Evolutionary conservation across 306 rosid species (phyloP).

Genomic region (Rosa chinensis): DNA sequence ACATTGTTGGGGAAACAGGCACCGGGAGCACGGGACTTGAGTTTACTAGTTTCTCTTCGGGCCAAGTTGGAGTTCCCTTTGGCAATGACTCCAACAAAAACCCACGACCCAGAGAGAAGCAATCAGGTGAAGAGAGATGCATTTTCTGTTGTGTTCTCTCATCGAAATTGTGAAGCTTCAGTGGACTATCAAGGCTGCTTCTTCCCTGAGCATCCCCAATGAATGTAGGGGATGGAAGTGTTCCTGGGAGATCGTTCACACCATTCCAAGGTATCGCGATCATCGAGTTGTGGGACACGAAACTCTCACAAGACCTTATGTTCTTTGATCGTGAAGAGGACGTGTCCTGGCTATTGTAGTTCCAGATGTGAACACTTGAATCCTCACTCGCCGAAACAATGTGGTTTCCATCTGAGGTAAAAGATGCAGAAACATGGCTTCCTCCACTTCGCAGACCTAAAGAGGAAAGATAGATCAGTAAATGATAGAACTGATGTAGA

Average conservation of each 20-base stretch:
- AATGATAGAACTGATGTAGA: neutral
- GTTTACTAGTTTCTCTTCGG: slow-evolving; percentile 58
- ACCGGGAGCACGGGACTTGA: slow-evolving; percentile 38
- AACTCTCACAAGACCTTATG: slow-evolving; percentile 63
- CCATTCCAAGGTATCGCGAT: slow-evolving; percentile 90
- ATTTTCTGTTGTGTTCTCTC: slow-evolving; percentile 37
- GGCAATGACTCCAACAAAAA: slow-evolving; percentile 64
- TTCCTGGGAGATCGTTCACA: slow-evolving; percentile 41
- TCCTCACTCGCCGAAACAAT: slow-evolving; percentile 67
- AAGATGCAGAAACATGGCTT: slow-evolving; percentile 68
- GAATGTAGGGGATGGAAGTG: slow-evolving; percentile 48
- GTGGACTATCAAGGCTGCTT: slow-evolving; percentile 19
- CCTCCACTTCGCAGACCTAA: slow-evolving; percentile 63
- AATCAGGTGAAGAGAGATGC: slow-evolving; percentile 59
- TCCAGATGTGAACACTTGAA: slow-evolving; percentile 73
- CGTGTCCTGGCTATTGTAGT: slow-evolving; percentile 52
- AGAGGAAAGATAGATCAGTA: neutral
- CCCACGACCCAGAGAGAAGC: slow-evolving; percentile 58
- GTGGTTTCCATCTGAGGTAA: slow-evolving; percentile 82
- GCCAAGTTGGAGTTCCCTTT: slow-evolving; percentile 79
- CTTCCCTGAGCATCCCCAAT: slow-evolving; percentile 22
- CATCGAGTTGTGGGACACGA: slow-evolving; percentile 53
- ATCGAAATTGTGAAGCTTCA: slow-evolving; percentile 11
- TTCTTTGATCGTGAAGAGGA: slow-evolving; percentile 47
- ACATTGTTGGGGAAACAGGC: slow-evolving; percentile 39